These are phyloP conservation scores for Pyricularia sp. DNA, from an alignment of 2,329 filamentous ascomycete genomes.

Conservation along the genomic window DNA sequence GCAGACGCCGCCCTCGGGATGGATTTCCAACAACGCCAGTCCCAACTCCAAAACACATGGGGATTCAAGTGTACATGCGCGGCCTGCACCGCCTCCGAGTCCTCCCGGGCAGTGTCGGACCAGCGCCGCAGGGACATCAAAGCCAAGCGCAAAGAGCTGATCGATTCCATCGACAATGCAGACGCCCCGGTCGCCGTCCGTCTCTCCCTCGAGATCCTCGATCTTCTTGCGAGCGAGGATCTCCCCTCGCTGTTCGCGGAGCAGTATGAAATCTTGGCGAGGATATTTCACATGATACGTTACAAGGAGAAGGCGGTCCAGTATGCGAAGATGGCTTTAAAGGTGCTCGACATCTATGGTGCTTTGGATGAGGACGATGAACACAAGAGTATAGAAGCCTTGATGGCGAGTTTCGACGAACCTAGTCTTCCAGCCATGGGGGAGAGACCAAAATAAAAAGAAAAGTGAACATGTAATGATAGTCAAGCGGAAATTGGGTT, in stretches of 20 bases:
- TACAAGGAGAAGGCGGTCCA: constrained; percentile 17
- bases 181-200: constrained; percentile 18
- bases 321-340: constrained; percentile 20
- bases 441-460: background rate
- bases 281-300: constrained; percentile 20
- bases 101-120: constrained; percentile 25
- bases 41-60: constrained; percentile 18
- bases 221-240: constrained; percentile 18
- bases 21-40: constrained; percentile 14
- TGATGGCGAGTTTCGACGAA: background rate
- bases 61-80: constrained; percentile 23
- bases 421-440: background rate
- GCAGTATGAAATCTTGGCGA: constrained; percentile 24
- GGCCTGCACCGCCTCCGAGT: constrained; percentile 45
- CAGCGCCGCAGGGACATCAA: constrained; percentile 19
- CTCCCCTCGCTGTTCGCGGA: constrained; percentile 20
- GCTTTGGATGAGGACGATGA: constrained; percentile 14
- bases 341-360: constrained; percentile 13
- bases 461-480: background rate
- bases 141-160: constrained; percentile 14
- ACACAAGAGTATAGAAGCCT: constrained; percentile 8
- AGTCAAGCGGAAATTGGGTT: background rate
- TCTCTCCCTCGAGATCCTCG: constrained; percentile 18
- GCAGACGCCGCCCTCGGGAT: constrained; percentile 10
- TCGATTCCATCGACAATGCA: constrained; percentile 16